phyloP scores from a whole-genome alignment of 2,329 filamentous ascomycete genomes.

The Fusarium sterilihyphosum region DNA sequence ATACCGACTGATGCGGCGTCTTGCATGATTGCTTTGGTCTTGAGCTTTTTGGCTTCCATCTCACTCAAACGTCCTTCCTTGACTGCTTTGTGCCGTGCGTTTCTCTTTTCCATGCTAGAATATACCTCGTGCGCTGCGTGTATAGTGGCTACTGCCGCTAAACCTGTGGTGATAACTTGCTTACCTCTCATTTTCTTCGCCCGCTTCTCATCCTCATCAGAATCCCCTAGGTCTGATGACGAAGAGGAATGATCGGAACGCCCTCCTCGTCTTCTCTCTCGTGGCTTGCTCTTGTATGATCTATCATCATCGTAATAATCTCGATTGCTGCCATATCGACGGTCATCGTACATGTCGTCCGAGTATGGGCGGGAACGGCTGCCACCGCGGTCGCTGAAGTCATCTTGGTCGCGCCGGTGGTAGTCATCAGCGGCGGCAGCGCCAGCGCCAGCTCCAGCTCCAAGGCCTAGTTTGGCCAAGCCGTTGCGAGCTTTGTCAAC shows the following conservation, averaged over 20 bases:
- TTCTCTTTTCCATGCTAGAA: constrained; percentile 66
- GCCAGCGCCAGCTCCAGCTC: constrained; percentile 55
- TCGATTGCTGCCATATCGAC: constrained; percentile 52
- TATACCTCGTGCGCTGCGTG: constrained; percentile 69
- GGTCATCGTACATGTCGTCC: constrained; percentile 58
- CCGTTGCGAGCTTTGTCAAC: constrained; percentile 70
- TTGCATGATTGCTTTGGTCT: constrained; percentile 65
- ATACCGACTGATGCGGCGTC: constrained; percentile 69
- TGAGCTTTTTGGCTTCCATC: constrained; percentile 65
- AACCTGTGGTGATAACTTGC: constrained; percentile 65
- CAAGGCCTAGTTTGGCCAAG: constrained; percentile 70
- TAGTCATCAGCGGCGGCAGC: constrained; percentile 49
- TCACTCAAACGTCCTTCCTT: constrained; percentile 62
- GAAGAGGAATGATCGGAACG: constrained; percentile 60
- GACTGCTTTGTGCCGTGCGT: constrained; percentile 63
- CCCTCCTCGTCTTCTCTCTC: constrained; percentile 51
- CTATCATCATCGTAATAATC: constrained; percentile 60
- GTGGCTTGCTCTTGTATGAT: constrained; percentile 53
- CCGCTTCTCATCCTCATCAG: constrained; percentile 64
- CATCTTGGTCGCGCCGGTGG: constrained; percentile 55
- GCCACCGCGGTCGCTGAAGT: constrained; percentile 55
- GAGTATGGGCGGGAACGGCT: constrained; percentile 54
- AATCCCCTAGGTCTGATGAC: constrained; percentile 66
- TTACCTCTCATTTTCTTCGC: constrained; percentile 70
- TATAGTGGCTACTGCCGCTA: constrained; percentile 68